Conservation (phyloP, 805 yeast genomes). For the Candida nanaspora region DNA sequence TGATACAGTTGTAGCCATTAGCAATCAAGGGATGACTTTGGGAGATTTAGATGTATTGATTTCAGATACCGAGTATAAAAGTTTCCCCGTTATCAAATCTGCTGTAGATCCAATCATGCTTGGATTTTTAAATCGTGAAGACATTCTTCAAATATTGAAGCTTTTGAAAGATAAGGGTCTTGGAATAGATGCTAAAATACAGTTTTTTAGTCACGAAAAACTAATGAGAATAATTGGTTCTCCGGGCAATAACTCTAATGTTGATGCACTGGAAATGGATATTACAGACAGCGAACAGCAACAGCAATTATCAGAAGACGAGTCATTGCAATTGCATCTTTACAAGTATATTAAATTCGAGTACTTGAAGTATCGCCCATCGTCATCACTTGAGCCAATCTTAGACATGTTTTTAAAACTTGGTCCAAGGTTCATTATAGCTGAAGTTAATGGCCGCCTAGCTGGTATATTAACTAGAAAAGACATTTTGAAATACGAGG, state of each 20-base stretch:
- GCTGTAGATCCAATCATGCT: constrained; percentile 29
- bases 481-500: constrained; percentile 65
- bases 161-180: constrained; percentile 10
- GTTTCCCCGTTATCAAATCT: constrained; percentile 48
- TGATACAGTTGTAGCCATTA: constrained; percentile 29
- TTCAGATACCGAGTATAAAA: constrained; percentile 30
- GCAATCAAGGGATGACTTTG: constrained; percentile 28
- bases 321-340: constrained; percentile 16
- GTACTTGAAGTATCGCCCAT: constrained; percentile 52
- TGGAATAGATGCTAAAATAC: constrained; percentile 7
- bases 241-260: neutral
- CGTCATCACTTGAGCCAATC: constrained; percentile 51
- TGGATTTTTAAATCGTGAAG: constrained; percentile 40
- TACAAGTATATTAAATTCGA: constrained; percentile 39
- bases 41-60: constrained; percentile 27
- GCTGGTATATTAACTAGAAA: constrained; percentile 81
- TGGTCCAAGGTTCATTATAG: constrained; percentile 72
- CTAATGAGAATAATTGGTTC: neutral
- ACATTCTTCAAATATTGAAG: constrained; percentile 22
- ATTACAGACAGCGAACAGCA: neutral
- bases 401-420: constrained; percentile 65
- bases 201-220: constrained; percentile 8
- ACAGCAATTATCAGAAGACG: neutral
- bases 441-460: constrained; percentile 53
- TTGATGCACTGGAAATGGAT: neutral